A percentile compares a stretch with the other conserved stretches of the same genome.
phyloP scores from a whole-genome alignment of 257 asterid species.

The Solanum boliviense region DNA sequence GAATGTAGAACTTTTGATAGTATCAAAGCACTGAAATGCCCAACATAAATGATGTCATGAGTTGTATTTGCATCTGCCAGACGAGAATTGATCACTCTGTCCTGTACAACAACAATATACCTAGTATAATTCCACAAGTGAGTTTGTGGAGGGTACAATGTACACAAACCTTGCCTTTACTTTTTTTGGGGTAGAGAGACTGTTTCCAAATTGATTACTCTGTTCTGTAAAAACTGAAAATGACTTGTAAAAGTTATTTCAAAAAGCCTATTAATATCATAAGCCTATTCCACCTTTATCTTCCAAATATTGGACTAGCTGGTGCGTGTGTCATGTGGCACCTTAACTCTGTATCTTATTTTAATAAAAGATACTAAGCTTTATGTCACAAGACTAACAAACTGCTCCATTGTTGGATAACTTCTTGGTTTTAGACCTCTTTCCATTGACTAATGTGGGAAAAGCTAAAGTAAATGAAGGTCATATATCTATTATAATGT shows the following conservation, averaged over 20 bases:
- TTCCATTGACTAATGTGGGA: slow-evolving; percentile 1
- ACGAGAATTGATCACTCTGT: neutral
- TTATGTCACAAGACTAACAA: neutral
- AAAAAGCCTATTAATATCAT: neutral
- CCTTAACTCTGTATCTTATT: neutral
- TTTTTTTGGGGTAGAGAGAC: neutral
- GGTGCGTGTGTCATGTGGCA: neutral
- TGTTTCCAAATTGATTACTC: neutral
- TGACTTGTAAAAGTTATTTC: neutral
- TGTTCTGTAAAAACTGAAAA: neutral
- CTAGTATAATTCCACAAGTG: neutral
- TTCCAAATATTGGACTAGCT: neutral
- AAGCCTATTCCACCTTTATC: neutral
- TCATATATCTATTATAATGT: neutral
- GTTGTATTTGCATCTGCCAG: neutral
- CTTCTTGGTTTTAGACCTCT: neutral
- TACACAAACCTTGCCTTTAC: neutral
- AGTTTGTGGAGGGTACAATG: neutral
- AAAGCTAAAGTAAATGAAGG: neutral
- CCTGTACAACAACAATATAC: neutral
- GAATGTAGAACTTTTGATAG: neutral
- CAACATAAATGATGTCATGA: neutral
- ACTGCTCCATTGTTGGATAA: neutral
- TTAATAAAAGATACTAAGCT: neutral
- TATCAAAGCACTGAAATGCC: neutral